A percentile compares a stretch with the other conserved stretches of the same genome.
These are phyloP conservation scores for Agrocybe pediades DNA, from an alignment of 768 basidiomycete genomes.

Conservation along the genomic window DNA sequence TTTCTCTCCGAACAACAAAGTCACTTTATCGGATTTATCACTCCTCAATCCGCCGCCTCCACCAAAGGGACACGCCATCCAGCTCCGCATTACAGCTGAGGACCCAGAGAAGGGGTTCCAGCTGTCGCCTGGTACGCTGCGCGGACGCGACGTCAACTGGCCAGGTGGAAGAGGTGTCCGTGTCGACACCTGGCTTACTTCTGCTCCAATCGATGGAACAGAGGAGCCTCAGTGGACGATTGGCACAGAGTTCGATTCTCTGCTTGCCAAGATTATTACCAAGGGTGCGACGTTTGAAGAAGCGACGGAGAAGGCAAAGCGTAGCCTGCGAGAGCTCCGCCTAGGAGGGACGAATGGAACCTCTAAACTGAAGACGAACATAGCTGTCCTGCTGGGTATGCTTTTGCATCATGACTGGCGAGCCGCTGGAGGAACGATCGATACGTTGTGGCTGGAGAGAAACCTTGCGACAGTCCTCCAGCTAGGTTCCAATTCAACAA, in stretches of 20 bases:
- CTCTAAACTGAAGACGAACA: conserved; percentile 44
- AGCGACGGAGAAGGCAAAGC: conserved; percentile 78
- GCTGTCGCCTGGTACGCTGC: conserved; percentile 84
- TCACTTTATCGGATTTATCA: conserved; percentile 65
- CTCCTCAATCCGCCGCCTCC: conserved; percentile 67
- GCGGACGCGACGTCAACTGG: conserved; percentile 63
- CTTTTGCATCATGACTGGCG: conserved; percentile 32
- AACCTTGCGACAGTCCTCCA: conserved; percentile 23
- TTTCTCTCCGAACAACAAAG: conserved; percentile 67
- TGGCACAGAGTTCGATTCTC: conserved; percentile 84
- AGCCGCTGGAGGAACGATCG: conserved; percentile 21
- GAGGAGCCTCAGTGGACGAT: conserved; percentile 21
- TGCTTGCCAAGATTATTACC: conserved; percentile 85
- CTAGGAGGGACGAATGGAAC: conserved; percentile 39
- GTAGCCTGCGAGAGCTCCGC: conserved; percentile 81
- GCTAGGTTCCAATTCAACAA: conserved; percentile 14
- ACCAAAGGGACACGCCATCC: conserved; percentile 78
- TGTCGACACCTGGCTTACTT: conserved; percentile 81
- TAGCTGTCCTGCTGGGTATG: conserved; percentile 31
- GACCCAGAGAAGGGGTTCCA: conserved; percentile 76
- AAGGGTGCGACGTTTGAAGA: conserved; percentile 83
- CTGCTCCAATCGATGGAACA: conserved; percentile 59
- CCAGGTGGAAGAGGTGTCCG: conserved; percentile 88
- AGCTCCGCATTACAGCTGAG: conserved; percentile 90
- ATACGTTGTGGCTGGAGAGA: conserved; percentile 40